Base-by-base conservation (phyloP, 2,329 filamentous ascomycete species). In the Macrophomina tecta region DNA sequence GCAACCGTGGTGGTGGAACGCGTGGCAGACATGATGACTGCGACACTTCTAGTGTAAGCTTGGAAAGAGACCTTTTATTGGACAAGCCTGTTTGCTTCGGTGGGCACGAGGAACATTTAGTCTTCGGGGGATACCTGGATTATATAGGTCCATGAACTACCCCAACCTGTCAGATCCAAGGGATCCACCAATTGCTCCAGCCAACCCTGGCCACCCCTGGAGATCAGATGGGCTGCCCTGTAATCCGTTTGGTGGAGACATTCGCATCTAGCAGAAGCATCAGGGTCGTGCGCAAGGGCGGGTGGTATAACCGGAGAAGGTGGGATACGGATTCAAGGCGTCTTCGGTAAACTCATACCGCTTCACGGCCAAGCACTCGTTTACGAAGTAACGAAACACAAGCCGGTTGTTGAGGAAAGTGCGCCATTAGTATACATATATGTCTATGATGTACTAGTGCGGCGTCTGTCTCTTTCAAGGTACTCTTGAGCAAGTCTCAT, bases 241-340 rank as follows among this genome's bases (percentile, higher is more conserved):
- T 45, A 28, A 51, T 62, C 14, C 32, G 58, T 62, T 45, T 62
- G 58, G 58, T 62, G 58, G 58, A 62, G 58, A 62, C 58, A 62
- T 16, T 49, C 7, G 4, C 16, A 9, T 40, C 16, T 16, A 38
- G 8, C 16, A 5, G 42, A 1, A 18, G 11, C 9, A 14, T 12
- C 16, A 16, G 12, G 42, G 42, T 14, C 5, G 42, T 45, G 42
- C 42, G 42, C 12, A 16, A 16, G 42, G 42, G 1, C 16, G 16
- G 16, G 42, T 14, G 42, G 11, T 1, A 14, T 45, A n/a, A 45
- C 16, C 11, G 11, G 5, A n/a, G 42, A 14, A 14, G 42, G 16
- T 14, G 16, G 42, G 42, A 45, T 45, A 45, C 42, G 42, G 16
- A n/a, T 12, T 45, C 16, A 5, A 14, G 12, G 12, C 11, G 9